Evolutionary conservation across 2,329 filamentous ascomycete genomes (phyloP), one percentile per base, ranked within the genome.

Genomic region (Talaromyces sp.): DNA sequence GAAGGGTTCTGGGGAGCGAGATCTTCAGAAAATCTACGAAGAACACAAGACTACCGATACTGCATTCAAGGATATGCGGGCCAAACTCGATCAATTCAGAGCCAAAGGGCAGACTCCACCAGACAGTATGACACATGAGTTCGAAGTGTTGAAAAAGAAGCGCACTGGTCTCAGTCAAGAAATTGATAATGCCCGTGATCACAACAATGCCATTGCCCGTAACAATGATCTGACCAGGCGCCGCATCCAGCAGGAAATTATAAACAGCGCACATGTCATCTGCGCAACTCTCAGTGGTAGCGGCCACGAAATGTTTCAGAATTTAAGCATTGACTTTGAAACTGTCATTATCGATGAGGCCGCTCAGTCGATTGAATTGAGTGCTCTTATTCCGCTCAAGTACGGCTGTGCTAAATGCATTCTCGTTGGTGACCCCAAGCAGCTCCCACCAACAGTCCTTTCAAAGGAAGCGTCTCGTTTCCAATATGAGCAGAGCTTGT

Each of bases 271-370:
- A 1, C 91, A 99, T 75, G 89, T 99, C 56, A 86, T 99, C 31
- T 99, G 94, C 74, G 90, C 93, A 48, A 99, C 94, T 0, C 85
- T 99, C 55, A 97, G 92, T 73, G 94, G 93, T 68, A 93, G 89
- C 74, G 94, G 94, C 3, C 95, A 99, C 70, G 94, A 99, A 66
- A 96, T 97, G 87, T 96, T 99, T 78, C 91, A 93, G 75, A 89
- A 88, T 67, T 78, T 99, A 59, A 92, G 90, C 68, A 91, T 99
- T 56, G 94, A 99, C 74, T 99, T 99, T 66, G 94, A 99, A 76
- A 97, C 94, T 0, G 94, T 99, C 65, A 90, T 99, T 67, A 97
- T 99, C 64, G 94, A 99, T 69, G 94, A 99, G 77, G 94, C 94
- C 3, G 94, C 94, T 17, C 94, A 99, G 81, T 99, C 93, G 74